phyloP scores from a whole-genome alignment of 768 basidiomycete species.

The Pleurotus sapidus region DNA sequence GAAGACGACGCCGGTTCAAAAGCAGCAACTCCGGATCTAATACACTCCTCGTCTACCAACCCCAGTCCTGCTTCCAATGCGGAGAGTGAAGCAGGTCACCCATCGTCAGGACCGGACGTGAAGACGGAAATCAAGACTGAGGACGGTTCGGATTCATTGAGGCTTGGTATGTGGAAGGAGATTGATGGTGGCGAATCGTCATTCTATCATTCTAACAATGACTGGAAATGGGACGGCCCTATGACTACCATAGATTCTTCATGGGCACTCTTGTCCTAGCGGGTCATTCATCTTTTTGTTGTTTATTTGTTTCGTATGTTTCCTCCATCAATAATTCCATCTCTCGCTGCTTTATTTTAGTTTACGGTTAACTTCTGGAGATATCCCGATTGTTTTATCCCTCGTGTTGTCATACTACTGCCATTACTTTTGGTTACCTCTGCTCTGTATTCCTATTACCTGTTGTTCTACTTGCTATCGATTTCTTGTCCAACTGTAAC shows the following conservation, averaged over 20 bases:
- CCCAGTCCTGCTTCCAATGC: constrained; percentile 75
- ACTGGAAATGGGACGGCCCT: constrained; percentile 73
- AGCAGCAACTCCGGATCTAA: constrained; percentile 72
- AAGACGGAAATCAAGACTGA: constrained; percentile 64
- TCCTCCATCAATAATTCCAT: constrained; percentile 15
- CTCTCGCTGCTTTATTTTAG: constrained; percentile 28
- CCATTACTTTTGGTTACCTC: constrained; percentile 35
- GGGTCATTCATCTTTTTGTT: constrained; percentile 32
- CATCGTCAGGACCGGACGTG: constrained; percentile 41
- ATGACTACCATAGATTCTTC: constrained; percentile 66
- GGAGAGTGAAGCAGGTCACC: constrained; percentile 52
- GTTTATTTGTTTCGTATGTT: constrained; percentile 19
- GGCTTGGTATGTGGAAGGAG: constrained; percentile 62
- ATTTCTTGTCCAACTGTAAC: constrained; percentile 31
- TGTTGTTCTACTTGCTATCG: constrained; percentile 66
- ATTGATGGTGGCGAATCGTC: constrained; percentile 75
- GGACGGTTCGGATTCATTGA: constrained; percentile 52
- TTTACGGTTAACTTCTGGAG: constrained; percentile 38
- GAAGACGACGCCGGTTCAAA: constrained; percentile 63
- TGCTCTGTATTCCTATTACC: constrained; percentile 50
- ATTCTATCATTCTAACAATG: constrained; percentile 50
- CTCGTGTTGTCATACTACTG: constrained; percentile 27
- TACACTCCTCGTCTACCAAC: constrained; percentile 69
- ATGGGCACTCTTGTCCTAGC: constrained; percentile 71
- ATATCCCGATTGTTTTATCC: constrained; percentile 31